Percentiles rank a stretch among this genome's conserved stretches.
Conservation (phyloP, 2,329 filamentous ascomycete genomes). For the Hansfordia pulvinata region DNA sequence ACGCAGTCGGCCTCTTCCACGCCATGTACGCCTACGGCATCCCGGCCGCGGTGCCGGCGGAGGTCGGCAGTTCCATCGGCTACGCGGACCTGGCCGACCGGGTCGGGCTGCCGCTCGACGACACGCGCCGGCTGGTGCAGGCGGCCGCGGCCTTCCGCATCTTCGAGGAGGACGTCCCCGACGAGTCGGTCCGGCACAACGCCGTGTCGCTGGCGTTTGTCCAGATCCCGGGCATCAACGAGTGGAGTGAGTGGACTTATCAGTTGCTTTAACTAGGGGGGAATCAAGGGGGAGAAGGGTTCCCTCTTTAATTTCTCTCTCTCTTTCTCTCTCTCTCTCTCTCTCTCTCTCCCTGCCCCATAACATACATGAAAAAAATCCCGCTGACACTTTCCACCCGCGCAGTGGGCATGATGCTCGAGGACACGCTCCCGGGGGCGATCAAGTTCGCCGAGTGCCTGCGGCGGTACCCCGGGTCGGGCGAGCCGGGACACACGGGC, state of each 20-base stretch:
- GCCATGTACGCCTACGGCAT: constrained; percentile 11
- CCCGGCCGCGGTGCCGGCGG: constrained; percentile 8
- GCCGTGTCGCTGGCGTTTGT: constrained; percentile 7
- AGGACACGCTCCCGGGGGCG: constrained; percentile 8
- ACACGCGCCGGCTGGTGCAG: constrained; percentile 11
- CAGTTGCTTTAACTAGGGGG: no score
- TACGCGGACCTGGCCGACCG: constrained; percentile 8
- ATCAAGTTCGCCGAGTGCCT: constrained; percentile 8
- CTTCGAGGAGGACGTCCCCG: constrained; percentile 11
- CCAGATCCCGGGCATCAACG: constrained; percentile 5
- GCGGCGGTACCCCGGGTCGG: constrained; percentile 9
- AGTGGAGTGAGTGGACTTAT: no score
- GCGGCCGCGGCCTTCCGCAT: constrained; percentile 11
- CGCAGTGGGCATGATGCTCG: constrained; percentile 7
- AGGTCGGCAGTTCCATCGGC: constrained; percentile 4
- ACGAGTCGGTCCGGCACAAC: constrained; percentile 11
- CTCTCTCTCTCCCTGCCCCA: no score
- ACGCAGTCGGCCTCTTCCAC: constrained; percentile 7
- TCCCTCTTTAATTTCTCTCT: no score
- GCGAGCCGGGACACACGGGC: constrained; percentile 12
- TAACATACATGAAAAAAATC: no score
- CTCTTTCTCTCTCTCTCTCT: no score
- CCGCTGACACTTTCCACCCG: no score
- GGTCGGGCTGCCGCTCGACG: constrained; percentile 8
- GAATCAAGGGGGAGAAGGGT: no score